Evolutionary conservation across 257 asterid genomes (phyloP), one percentile per base, ranked within the genome.

Genomic region (Fraxinus cuspidata): DNA sequence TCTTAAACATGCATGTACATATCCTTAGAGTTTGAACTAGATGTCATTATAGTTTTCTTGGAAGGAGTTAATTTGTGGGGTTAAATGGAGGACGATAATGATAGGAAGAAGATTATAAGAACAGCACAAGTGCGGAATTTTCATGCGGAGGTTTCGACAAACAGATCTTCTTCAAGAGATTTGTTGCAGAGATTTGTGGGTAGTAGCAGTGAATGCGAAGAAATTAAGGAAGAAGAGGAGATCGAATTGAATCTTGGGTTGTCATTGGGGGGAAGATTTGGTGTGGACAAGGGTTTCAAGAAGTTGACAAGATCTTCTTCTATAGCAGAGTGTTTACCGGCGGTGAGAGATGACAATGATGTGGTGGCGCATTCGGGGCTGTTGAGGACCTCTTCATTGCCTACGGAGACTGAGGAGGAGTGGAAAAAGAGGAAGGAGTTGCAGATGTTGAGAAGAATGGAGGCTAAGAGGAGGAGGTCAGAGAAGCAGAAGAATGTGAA

Each of bases 211-310:
- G 28, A 67, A 47, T 56, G 84, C 44, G 78, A 49, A 49, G 80
- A 40, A 12, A 69, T 9, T 27, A 83, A 83, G 29, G 79, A 69
- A 5, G 86, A 56, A 0, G 89, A 73, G 2, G 92, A 83, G 68
- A 58, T 91, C 37, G 98, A 94, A 85, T 78, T 94, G 94, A 94
- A 86, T 89, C 97, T 94, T n/a, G 98, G 98, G n/a, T 83, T 94
- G 76, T 94, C 98, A 58, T 80, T 94, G 78, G 97, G 97, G 51
- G 98, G 98, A 15, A 89, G 88, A 85, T 92, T 94, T 83, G 98
- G 98, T 8, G 93, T 94, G 60, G 98, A 94, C 74, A 94, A 83
- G 81, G 85, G 81, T 79, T 78, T 87, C 13, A 83, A 80, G 38
- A 88, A 84, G 66, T 71, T 94, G 84, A 73, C 73, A 40, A 86